Conservation (phyloP, 306 rosid genomes). For the Prunus mira region DNA sequence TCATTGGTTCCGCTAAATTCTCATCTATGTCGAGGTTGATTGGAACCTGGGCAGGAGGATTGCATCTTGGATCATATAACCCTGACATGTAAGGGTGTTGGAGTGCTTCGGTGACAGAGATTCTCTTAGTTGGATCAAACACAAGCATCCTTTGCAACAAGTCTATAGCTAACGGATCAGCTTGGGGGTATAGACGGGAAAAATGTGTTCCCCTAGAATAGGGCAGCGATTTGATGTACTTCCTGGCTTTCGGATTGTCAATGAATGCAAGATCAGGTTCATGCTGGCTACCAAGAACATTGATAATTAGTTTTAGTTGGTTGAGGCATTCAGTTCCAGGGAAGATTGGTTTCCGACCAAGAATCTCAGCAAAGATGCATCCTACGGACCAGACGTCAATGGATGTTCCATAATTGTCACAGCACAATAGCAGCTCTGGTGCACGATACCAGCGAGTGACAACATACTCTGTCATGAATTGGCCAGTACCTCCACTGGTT, state of each 20-base stretch:
- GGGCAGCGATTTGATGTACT: conserved; percentile 57
- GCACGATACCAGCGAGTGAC: conserved; percentile 97
- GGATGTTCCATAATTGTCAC: conserved; percentile 83
- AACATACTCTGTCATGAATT: conserved; percentile 90
- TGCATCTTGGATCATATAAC: conserved; percentile 52
- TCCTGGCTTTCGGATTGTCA: conserved; percentile 56
- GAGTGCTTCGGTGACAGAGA: conserved; percentile 67
- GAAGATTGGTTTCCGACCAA: conserved; percentile 78
- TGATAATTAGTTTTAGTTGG: conserved; percentile 69
- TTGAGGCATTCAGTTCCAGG: conserved; percentile 78
- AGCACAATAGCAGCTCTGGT: conserved; percentile 76
- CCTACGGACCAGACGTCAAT: conserved; percentile 95
- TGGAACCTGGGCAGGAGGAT: conserved; percentile 57
- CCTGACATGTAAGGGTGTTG: conserved; percentile 79
- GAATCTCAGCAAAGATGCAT: conserved; percentile 91
- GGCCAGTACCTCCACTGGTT: conserved; percentile 54
- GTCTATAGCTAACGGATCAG: conserved; percentile 80
- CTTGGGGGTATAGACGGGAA: conserved; percentile 58
- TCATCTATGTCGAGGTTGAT: conserved; percentile 70
- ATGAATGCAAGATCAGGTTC: conserved; percentile 63
- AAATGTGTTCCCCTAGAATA: conserved; percentile 53
- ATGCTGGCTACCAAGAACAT: conserved; percentile 68
- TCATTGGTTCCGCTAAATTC: conserved; percentile 42
- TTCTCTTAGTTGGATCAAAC: conserved; percentile 82
- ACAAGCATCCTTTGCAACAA: conserved; percentile 77